Evolutionary conservation across 2,329 filamentous ascomycete genomes (phyloP), one percentile per base, ranked within the genome.

Genomic region (Aspergillus aculeatinus): DNA sequence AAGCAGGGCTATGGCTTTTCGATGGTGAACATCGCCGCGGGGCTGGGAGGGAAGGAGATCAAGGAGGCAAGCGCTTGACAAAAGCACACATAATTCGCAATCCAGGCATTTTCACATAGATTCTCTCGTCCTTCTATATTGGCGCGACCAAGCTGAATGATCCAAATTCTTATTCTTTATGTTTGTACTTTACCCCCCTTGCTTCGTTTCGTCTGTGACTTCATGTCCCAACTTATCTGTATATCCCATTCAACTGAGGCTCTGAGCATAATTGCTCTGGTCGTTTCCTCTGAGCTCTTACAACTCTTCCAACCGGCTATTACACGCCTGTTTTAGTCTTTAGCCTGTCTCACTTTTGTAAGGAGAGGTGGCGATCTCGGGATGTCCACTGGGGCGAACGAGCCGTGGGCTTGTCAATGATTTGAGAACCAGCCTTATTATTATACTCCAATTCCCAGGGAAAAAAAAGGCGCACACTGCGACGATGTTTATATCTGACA

Each of bases 181-280:
- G 29, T 39, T 50, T 49, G 19, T 57, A 14, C 23, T 29, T 57
- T 9, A 27, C 12, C 29, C 10, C 19, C 31, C 10, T n/a, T 29
- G 48, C 31, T 23, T 51, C 47, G 33, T 48, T 35, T 29, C 27
- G 27, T 29, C 27, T 10, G 27, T 29, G 27, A 9, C 27, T 29
- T 48, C 21, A 60, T 39, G 48, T 51, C 42, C 39, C 53, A 27
- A 48, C 19, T 44, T 33, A 58, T 54, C 57, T 55, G 51, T 60
- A 58, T 55, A 48, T 59, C 42, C 50, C 52, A 23, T 21, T 52
- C 27, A 49, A 50, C 19, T 39, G 48, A 60, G 44, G 23, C 51
- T 39, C 12, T 16, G 29, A 25, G 49, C 48, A 39, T 25, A 16
- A 29, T 47, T 33, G 7, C 48, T 27, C 19, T 35, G 21, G 12